Base-by-base conservation (phyloP, 225 moss, liverwort and hornwort genomes). In the Pseudisothecium myosuroides region DNA sequence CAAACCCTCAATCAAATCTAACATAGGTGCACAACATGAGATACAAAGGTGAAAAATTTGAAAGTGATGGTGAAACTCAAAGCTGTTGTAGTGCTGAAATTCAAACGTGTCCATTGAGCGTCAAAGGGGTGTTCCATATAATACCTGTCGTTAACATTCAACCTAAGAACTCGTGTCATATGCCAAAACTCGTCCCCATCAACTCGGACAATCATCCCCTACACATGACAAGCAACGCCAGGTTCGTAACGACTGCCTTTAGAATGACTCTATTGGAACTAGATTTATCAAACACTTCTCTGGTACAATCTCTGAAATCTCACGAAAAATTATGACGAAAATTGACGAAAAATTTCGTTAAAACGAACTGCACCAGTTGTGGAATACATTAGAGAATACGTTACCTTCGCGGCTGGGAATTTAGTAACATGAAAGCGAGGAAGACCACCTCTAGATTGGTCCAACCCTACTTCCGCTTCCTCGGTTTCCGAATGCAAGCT, bases 161-260 rank as follows among this genome's bases (percentile, higher is more conserved):
- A 92, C 86, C 96, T 92, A 28, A 98, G 93, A 78, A 98, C 97
- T 91, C 92, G 94, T 76, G 94, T 96, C 98, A 98, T 98, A 78
- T 98, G 98, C 92, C 95, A 95, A 85, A 97, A 98, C 74, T 98
- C 97, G 92, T 98, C 98, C 71, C 97, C 97, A 83, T 94, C 95
- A 84, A 98, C 90, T 83, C 87, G 94, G 63, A 96, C 94, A 80
- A 94, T 89, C 94, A 91, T 91, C 41, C 96, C 98, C 97, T 97
- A 74, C 85, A 90, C 77, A 89, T 32, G 58, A 87, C 83, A 86
- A 90, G 85, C 62, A 87, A 87, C 37, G 79, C 24, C 62, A 89
- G 50, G 24, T 47, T 76, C 77, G 41, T 60, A 49, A 39, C 32
- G 34, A 68, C 12, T 50, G 43, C 5, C 28, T n/a, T 81, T 12